Conservation (phyloP, 2,329 filamentous ascomycete species). For the Fusarium proliferatum region DNA sequence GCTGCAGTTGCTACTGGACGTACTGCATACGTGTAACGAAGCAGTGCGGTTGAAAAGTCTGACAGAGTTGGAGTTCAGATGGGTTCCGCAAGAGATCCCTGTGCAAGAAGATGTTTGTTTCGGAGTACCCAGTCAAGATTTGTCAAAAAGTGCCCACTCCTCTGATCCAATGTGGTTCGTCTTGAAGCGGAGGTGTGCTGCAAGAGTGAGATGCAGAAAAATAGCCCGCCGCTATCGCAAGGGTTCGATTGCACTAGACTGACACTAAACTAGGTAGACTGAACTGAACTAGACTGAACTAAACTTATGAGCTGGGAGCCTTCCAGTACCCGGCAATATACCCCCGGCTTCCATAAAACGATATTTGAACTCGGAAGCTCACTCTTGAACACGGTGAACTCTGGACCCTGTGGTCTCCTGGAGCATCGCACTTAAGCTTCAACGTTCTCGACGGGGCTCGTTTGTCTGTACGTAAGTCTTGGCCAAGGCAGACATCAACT, state of each 20-base stretch:
- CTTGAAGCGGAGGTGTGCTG: slow-evolving; percentile 24
- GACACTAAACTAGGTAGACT: not conserved
- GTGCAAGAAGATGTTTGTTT: slow-evolving; percentile 10
- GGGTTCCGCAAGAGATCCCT: slow-evolving; percentile 20
- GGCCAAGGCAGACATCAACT: not conserved
- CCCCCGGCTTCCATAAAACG: not conserved
- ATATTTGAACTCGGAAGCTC: not conserved
- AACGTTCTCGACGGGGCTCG: slow-evolving; percentile 11
- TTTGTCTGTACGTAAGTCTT: not conserved
- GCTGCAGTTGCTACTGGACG: not conserved
- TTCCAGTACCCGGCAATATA: not conserved
- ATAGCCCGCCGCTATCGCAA: slow-evolving; percentile 14
- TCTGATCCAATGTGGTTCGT: slow-evolving; percentile 12
- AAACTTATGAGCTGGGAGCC: slow-evolving; percentile 8
- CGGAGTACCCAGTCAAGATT: slow-evolving; percentile 15
- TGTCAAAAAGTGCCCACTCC: not conserved
- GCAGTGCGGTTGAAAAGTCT: slow-evolving; percentile 14
- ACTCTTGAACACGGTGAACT: not conserved
- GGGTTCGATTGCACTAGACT: not conserved
- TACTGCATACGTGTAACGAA: not conserved
- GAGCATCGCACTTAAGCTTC: not conserved
- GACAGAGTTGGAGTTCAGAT: slow-evolving; percentile 27
- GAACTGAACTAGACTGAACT: slow-evolving; percentile 7
- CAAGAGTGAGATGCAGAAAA: slow-evolving; percentile 38
- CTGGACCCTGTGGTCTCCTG: not conserved